Evolutionary conservation across 495 filamentous ascomycete genomes (phyloP).

Genomic region (Lichina pygmaea): DNA sequence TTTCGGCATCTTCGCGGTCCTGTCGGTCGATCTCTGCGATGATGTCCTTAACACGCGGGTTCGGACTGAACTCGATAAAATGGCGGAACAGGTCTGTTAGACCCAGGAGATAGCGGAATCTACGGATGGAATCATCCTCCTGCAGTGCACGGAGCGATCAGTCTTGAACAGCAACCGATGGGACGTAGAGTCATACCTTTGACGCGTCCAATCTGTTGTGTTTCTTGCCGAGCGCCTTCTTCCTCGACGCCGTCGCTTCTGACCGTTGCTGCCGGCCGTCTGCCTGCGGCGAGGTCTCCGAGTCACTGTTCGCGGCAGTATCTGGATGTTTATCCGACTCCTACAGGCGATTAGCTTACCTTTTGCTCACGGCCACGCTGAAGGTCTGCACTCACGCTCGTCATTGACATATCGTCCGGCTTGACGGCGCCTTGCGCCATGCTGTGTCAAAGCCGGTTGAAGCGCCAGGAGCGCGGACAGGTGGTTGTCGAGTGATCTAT

Average conservation of each 20-base stretch:
- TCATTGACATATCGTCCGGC: no score
- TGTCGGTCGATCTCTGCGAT: slow-evolving; percentile 83
- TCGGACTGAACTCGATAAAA: slow-evolving; percentile 93
- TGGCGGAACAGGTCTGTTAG: slow-evolving; percentile 95
- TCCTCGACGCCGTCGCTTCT: slow-evolving; percentile 63
- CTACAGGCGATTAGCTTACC: slow-evolving; percentile 9
- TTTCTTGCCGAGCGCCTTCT: slow-evolving; percentile 83
- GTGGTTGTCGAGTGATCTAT: no score
- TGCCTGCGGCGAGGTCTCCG: slow-evolving; percentile 29
- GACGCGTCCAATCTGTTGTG: slow-evolving; percentile 70
- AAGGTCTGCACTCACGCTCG: no score
- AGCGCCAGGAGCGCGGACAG: no score
- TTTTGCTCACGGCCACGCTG: no score
- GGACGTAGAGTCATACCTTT: slow-evolving; percentile 31
- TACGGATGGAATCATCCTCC: slow-evolving; percentile 87
- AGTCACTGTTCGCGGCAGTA: slow-evolving; percentile 69
- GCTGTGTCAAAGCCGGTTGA: no score
- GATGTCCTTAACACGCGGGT: slow-evolving; percentile 72
- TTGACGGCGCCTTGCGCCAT: no score
- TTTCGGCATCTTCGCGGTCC: slow-evolving; percentile 46
- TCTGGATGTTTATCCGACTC: slow-evolving; percentile 87
- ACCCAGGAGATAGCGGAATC: slow-evolving; percentile 87
- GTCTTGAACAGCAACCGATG: background rate
- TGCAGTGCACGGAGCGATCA: slow-evolving; percentile 11
- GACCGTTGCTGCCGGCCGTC: slow-evolving; percentile 71